Evolutionary conservation across 1,139 yeast genomes (phyloP).

Genomic region (Magnusiomyces magnusii): DNA sequence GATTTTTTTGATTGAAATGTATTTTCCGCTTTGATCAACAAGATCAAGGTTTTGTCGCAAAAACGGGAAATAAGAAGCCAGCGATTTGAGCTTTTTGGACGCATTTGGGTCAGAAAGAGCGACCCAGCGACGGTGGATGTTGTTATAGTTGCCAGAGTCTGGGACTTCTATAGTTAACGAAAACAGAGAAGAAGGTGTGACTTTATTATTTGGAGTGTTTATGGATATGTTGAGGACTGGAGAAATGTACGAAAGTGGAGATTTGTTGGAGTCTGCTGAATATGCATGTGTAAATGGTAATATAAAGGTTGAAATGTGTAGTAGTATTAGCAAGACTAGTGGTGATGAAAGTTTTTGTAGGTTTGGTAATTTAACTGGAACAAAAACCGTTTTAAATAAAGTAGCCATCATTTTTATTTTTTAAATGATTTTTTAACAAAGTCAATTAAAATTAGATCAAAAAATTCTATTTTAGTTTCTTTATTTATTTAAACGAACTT

Average conservation of each 20-base stretch:
- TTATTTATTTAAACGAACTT: too few relatives aligned
- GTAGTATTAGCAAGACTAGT: too few relatives aligned
- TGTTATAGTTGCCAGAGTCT: conserved; percentile 23
- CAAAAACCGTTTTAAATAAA: too few relatives aligned
- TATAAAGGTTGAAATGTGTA: too few relatives aligned
- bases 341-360: too few relatives aligned
- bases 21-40: too few relatives aligned
- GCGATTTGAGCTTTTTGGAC: conserved; percentile 9
- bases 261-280: neutral
- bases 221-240: conserved; percentile 19
- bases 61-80: conserved; percentile 4
- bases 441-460: too few relatives aligned
- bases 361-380: too few relatives aligned
- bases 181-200: conserved; percentile 15
- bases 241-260: conserved; percentile 23
- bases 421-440: too few relatives aligned
- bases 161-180: conserved; percentile 24
- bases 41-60: neutral
- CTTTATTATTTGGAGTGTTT: conserved; percentile 14
- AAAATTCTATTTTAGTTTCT: too few relatives aligned
- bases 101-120: conserved; percentile 30
- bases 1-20: too few relatives aligned
- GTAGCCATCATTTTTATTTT: too few relatives aligned
- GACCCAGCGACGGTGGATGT: conserved; percentile 29
- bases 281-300: neutral